These are phyloP conservation scores for Microcyclospora tardicrescens DNA, from an alignment of 2,329 filamentous ascomycete genomes.

Conservation along the genomic window DNA sequence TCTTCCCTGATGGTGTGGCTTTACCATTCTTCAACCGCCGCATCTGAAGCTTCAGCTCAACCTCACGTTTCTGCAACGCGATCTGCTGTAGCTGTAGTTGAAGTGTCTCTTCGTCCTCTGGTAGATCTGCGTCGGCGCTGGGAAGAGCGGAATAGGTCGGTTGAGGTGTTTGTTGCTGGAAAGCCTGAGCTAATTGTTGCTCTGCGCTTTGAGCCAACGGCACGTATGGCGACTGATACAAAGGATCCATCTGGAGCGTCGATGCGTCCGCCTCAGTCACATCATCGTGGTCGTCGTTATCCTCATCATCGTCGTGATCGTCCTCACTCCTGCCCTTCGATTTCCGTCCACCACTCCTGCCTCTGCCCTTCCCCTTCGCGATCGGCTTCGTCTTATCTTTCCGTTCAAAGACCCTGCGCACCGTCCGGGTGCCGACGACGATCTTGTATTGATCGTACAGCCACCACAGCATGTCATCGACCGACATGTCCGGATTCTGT, in stretches of 20 bases:
- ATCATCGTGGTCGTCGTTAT: constrained; percentile 13
- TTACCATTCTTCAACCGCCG: constrained; percentile 19
- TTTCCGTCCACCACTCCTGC: constrained; percentile 1
- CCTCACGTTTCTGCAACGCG: constrained; percentile 23
- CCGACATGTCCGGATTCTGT: constrained; percentile 22
- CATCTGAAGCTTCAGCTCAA: constrained; percentile 26
- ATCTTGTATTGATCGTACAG: constrained; percentile 25
- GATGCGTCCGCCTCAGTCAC: constrained; percentile 4
- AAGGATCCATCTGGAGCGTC: constrained; percentile 1
- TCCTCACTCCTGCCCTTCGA: constrained; percentile 8
- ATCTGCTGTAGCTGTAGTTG: constrained; percentile 25
- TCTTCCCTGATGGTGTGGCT: constrained; percentile 8
- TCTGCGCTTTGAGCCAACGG: constrained; percentile 18
- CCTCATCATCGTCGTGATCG: constrained; percentile 3
- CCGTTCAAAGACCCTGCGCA: constrained; percentile 25
- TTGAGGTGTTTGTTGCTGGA: constrained; percentile 13
- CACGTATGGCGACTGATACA: constrained; percentile 24
- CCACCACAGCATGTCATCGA: constrained; percentile 28
- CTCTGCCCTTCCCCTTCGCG: constrained; percentile 5
- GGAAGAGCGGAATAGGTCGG: constrained; percentile 5
- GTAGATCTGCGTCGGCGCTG: constrained; percentile 13
- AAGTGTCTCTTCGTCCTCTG: constrained; percentile 24
- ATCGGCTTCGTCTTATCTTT: constrained; percentile 18
- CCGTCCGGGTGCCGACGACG: constrained; percentile 25
- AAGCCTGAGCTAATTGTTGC: constrained; percentile 18